Percentiles rank a stretch among this genome's conserved stretches.
Conservation (phyloP, 1,139 yeast genomes). For the Kurtzmaniella quercitrusa region DNA sequence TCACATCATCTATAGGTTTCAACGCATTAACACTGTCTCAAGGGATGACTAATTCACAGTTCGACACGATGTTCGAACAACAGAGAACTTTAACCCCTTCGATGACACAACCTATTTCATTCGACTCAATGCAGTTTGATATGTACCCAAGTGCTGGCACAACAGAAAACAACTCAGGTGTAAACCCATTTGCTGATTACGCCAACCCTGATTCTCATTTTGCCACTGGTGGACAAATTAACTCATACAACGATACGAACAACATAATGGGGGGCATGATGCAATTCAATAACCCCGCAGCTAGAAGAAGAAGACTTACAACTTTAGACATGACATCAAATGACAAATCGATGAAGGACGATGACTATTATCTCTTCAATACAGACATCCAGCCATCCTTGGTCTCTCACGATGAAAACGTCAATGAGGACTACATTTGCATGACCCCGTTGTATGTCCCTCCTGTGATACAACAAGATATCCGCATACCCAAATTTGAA, state of each 20-base stretch:
- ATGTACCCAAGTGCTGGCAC: slow-evolving; percentile 4
- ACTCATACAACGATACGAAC: slow-evolving; percentile 6
- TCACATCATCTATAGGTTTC: slow-evolving; percentile 14
- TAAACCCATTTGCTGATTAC: slow-evolving; percentile 35
- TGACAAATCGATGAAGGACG: slow-evolving; percentile 24
- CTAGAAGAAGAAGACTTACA: slow-evolving; percentile 33
- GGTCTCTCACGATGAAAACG: slow-evolving; percentile 21
- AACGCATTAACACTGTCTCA: background rate
- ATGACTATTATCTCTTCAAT: slow-evolving; percentile 37
- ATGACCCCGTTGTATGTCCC: slow-evolving; percentile 25
- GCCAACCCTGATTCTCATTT: slow-evolving; percentile 33
- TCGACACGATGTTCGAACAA: slow-evolving; percentile 29
- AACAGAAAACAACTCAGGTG: slow-evolving; percentile 1
- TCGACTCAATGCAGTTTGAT: slow-evolving; percentile 7
- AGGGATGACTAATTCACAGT: slow-evolving; percentile 11
- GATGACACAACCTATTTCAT: background rate
- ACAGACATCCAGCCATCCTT: slow-evolving; percentile 44
- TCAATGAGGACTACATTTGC: slow-evolving; percentile 13
- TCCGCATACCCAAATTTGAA: slow-evolving; percentile 32
- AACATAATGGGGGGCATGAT: background rate
- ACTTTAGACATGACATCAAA: slow-evolving; percentile 24
- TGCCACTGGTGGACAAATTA: slow-evolving; percentile 14
- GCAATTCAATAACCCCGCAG: slow-evolving; percentile 7
- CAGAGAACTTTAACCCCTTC: slow-evolving; percentile 11
- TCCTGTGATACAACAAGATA: slow-evolving; percentile 11